Base-by-base conservation (phyloP, 1,284 basidiomycete genomes). In the Ustanciosporium gigantosporum region DNA sequence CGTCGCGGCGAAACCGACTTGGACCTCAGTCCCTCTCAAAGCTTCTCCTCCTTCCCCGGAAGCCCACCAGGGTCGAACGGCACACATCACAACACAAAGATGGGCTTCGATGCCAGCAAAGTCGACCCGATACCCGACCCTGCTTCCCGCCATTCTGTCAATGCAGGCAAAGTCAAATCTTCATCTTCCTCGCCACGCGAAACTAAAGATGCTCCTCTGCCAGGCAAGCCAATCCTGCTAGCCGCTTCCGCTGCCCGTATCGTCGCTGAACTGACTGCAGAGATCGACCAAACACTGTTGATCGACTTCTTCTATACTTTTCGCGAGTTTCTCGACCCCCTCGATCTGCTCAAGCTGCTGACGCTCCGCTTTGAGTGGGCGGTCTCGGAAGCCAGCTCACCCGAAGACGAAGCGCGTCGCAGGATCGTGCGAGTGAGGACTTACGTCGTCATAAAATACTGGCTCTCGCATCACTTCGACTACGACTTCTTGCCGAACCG, bases 291-390 rank as follows among this genome's bases (percentile, higher is more conserved):
- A 17, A 46, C 49, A 11, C 47, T 74, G 13, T 41, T 67, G 31
- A 65, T 52, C 11, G 68, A 73, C 48, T 74, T 74, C 42, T 73
- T 74, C 48, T 67, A 57, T 52, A 74, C 72, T 7, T 74, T 57
- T 36, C 68, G 72, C 42, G 52, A 44, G 14, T 73, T 55, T 44
- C 59, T 69, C 46, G 46, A 51, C 8, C 50, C 70, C 0, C 25
- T 37, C 31, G 48, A 68, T 3, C 52, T 74, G 24, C 64, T 74
- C 19, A 39, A 52, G 25, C 46, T 73, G 20, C 66, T 74, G 38
- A 67, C 46, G n/a, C 42, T 62, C 7, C 68, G 72, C 7, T 73
- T 74, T 39, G 49, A 69, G 5, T 74, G 72, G 72, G 67, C 70
- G n/a, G 25, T 73, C 9, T 47, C 51, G 0, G 47, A 56, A 7